Conservation (phyloP, 2,329 filamentous ascomycete species). For the Rhynchosporium secalis region DNA sequence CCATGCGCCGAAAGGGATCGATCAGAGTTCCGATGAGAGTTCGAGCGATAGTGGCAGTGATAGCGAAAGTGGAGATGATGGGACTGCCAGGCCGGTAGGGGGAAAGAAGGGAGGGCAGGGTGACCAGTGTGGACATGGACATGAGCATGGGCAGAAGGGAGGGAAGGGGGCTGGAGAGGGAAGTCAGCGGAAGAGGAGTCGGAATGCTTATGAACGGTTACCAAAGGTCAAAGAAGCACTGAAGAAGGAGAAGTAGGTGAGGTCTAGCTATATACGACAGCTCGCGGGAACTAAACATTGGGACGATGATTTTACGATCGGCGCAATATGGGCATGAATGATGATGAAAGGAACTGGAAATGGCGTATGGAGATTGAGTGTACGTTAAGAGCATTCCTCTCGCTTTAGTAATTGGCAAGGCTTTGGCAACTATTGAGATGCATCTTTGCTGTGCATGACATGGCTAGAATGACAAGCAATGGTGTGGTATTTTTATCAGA, state of each 20-base stretch:
- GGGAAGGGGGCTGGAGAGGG: conserved; percentile 44
- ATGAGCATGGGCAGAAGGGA: conserved; percentile 38
- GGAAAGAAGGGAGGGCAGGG: conserved; percentile 31
- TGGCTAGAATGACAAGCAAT: background rate
- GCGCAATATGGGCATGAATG: background rate
- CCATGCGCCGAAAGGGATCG: conserved; percentile 77
- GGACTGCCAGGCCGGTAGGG: conserved; percentile 44
- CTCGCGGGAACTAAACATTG: background rate
- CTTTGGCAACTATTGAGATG: no score
- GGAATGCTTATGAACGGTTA: conserved; percentile 81
- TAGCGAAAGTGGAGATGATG: conserved; percentile 47
- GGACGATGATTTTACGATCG: conserved; percentile 13
- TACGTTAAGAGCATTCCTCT: background rate
- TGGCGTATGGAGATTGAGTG: conserved; percentile 17
- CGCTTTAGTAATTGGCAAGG: background rate
- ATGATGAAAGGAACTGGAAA: background rate
- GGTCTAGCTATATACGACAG: background rate
- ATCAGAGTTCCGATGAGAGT: conserved; percentile 76
- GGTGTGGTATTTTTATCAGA: no score
- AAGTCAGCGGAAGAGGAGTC: conserved; percentile 59
- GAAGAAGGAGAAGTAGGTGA: conserved; percentile 12
- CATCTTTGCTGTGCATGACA: background rate
- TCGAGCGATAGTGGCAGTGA: conserved; percentile 52
- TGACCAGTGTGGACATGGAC: conserved; percentile 37
- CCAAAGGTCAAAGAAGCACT: conserved; percentile 52